Evolutionary conservation across 345 rosid genomes (phyloP).

Genomic region (Viola odorata): DNA sequence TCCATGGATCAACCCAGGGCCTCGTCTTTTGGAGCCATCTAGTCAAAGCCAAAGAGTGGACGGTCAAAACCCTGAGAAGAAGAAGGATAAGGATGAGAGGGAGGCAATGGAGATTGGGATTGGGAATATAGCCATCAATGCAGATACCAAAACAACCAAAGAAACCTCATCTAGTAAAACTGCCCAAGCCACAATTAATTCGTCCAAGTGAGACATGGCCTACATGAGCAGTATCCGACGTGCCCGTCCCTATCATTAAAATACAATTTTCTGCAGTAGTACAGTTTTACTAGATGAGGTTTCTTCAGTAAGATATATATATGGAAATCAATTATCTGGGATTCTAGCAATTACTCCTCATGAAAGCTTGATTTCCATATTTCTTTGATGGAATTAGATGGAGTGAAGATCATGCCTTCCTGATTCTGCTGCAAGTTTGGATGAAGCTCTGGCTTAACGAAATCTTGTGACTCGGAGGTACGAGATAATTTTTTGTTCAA

Average conservation of each 20-base stretch:
- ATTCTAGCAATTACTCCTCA: slow-evolving; percentile 1
- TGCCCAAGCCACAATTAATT: slow-evolving; percentile 21
- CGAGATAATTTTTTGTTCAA: not conserved
- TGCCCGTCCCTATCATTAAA: too few species aligned
- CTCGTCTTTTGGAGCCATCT: slow-evolving; percentile 30
- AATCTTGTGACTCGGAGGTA: not conserved
- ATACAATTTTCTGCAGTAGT: too few species aligned
- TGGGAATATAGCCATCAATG: slow-evolving; percentile 49
- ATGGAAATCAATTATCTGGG: not conserved
- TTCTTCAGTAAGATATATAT: too few species aligned
- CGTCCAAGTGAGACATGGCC: slow-evolving; percentile 19
- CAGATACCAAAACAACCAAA: slow-evolving; percentile 32
- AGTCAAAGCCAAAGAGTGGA: slow-evolving; percentile 26
- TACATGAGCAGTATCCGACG: not conserved
- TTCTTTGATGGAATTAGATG: not conserved
- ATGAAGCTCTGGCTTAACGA: not conserved
- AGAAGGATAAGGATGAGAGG: slow-evolving; percentile 44
- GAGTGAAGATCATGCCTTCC: too few species aligned
- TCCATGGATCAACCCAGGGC: slow-evolving; percentile 54
- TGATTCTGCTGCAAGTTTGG: not conserved
- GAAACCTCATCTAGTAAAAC: slow-evolving; percentile 28
- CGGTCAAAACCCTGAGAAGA: slow-evolving; percentile 20
- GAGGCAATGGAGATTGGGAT: slow-evolving; percentile 57
- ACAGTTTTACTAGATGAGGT: too few species aligned
- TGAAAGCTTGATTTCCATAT: not conserved